Evolutionary conservation across 2,329 filamentous ascomycete species (phyloP).

Genomic region (Diplodia seriata): DNA sequence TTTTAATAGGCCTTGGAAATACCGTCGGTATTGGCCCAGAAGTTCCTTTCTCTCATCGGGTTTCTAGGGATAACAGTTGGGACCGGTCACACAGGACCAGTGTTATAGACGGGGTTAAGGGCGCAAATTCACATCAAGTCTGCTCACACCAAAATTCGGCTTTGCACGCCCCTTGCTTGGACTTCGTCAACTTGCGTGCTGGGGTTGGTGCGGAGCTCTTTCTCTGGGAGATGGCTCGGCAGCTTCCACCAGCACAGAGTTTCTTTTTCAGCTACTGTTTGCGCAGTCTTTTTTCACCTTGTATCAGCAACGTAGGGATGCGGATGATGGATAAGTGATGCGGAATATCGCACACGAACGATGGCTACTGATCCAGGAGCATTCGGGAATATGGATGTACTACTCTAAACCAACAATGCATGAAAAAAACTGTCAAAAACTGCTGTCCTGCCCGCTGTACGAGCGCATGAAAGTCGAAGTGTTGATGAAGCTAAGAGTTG

Average conservation of each 20-base stretch:
- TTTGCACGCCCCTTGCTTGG: constrained; percentile 3
- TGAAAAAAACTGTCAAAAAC: constrained; percentile 15
- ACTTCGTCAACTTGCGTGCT: constrained; percentile 4
- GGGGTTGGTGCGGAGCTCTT: constrained; percentile 9
- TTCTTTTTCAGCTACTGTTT: constrained; percentile 6
- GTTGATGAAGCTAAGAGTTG: neutral
- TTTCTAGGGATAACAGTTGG: constrained; percentile 27
- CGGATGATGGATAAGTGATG: constrained; percentile 27
- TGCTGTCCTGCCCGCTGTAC: neutral
- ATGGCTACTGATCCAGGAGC: constrained; percentile 14
- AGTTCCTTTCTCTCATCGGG: constrained; percentile 24
- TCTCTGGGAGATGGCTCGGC: constrained; percentile 28
- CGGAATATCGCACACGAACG: constrained; percentile 14
- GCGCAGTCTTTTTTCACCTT: constrained; percentile 8
- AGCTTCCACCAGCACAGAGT: constrained; percentile 7
- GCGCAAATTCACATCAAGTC: constrained; percentile 30
- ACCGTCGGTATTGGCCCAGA: constrained; percentile 16
- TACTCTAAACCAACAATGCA: constrained; percentile 26
- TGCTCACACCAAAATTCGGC: constrained; percentile 14
- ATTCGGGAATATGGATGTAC: constrained; percentile 27
- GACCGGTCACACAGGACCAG: constrained; percentile 21
- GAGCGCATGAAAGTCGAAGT: neutral
- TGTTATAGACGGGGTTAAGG: constrained; percentile 27
- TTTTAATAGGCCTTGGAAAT: constrained; percentile 30
- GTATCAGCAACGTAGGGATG: constrained; percentile 27